These are phyloP conservation scores for Tricholoma terreum DNA, from an alignment of 768 basidiomycete genomes.

Conservation along the genomic window DNA sequence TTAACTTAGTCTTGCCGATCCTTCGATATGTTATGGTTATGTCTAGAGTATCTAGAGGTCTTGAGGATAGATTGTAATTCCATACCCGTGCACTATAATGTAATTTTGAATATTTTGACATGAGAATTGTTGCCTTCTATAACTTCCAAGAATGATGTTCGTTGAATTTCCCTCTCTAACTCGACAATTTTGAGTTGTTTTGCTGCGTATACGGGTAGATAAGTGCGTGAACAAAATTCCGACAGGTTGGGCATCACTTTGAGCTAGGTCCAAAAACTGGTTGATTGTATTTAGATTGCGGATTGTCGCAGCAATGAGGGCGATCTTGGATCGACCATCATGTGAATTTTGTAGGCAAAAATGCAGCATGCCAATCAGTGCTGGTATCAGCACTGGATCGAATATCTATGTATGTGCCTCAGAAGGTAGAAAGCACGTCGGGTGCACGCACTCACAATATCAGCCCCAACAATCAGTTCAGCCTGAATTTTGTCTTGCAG, in stretches of 20 bases:
- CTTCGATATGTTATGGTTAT: background rate
- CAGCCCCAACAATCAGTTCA: constrained; percentile 69
- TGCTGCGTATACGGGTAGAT: constrained; percentile 15
- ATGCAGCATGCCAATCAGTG: constrained; percentile 49
- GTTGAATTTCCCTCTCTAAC: constrained; percentile 16
- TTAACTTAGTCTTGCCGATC: background rate
- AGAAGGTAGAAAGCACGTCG: background rate
- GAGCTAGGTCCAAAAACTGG: constrained; percentile 39
- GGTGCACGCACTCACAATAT: constrained; percentile 41
- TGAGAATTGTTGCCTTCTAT: constrained; percentile 31
- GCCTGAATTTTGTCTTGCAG: constrained; percentile 43
- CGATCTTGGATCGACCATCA: constrained; percentile 17
- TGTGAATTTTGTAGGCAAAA: constrained; percentile 37
- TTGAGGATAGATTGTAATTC: background rate
- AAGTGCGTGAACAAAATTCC: background rate
- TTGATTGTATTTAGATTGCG: constrained; percentile 54
- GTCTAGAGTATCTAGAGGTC: too few species aligned
- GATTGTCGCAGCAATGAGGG: constrained; percentile 52
- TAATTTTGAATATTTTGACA: constrained; percentile 47
- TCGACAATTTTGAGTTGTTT: constrained; percentile 23
- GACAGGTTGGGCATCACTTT: constrained; percentile 21
- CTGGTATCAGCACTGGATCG: constrained; percentile 58
- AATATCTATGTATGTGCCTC: constrained; percentile 48
- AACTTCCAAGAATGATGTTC: constrained; percentile 23
- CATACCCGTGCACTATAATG: constrained; percentile 11